Conservation (phyloP, 495 filamentous ascomycete species). For the Trypethelium eluteriae region DNA sequence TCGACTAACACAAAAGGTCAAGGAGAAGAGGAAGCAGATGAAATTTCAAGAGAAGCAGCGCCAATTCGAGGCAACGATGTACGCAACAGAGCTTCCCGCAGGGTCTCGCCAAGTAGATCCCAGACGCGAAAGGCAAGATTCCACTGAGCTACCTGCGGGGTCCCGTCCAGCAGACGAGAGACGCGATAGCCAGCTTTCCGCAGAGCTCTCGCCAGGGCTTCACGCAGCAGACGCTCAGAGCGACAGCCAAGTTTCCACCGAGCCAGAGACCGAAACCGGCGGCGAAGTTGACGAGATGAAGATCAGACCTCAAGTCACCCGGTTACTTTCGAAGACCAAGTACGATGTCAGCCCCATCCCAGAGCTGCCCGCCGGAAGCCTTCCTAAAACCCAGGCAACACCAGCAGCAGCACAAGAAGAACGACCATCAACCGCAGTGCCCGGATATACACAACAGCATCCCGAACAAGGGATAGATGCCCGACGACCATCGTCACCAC, state of each 20-base stretch:
- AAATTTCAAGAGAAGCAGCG: constrained; percentile 23
- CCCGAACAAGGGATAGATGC: too few relatives aligned
- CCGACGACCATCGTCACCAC: neutral
- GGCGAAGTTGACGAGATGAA: neutral
- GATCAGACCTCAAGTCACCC: neutral
- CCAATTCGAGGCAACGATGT: neutral
- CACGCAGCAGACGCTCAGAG: neutral
- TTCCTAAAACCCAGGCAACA: neutral
- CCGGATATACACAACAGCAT: too few relatives aligned
- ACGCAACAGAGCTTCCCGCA: neutral
- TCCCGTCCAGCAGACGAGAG: too few relatives aligned
- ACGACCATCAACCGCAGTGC: too few relatives aligned
- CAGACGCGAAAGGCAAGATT: neutral
- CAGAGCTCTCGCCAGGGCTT: too few relatives aligned
- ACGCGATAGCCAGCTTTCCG: too few relatives aligned
- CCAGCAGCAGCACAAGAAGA: too few relatives aligned
- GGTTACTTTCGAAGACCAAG: constrained; percentile 1
- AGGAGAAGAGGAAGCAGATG: constrained; percentile 25
- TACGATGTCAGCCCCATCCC: neutral
- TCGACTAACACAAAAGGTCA: constrained; percentile 24
- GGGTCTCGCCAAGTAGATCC: neutral
- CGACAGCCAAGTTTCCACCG: constrained; percentile 5
- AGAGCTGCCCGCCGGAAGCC: neutral
- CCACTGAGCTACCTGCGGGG: neutral
- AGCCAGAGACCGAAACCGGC: neutral